phyloP scores from a whole-genome alignment of 306 rosid genomes.

The Myrica gale region DNA sequence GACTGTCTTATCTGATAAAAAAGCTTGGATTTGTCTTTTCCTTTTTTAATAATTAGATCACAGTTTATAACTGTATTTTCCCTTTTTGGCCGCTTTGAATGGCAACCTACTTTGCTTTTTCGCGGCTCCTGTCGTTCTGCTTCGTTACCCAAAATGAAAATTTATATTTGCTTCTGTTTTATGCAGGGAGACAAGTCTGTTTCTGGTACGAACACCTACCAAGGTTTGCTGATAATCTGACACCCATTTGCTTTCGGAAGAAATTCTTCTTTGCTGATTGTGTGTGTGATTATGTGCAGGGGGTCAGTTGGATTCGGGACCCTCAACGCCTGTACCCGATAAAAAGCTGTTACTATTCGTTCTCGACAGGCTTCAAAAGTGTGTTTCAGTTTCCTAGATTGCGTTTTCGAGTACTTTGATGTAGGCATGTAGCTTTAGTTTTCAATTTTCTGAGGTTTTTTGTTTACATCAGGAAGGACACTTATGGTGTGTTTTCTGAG shows the following conservation, averaged over 20 bases:
- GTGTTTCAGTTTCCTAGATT: conserved; percentile 34
- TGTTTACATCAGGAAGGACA: conserved; percentile 57
- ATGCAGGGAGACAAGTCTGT: conserved; percentile 52
- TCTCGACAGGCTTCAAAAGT: conserved; percentile 74
- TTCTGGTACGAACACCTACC: conserved; percentile 39
- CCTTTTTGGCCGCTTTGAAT: conserved; percentile 43
- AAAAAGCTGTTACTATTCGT: conserved; percentile 56
- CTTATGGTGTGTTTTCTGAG: conserved; percentile 63
- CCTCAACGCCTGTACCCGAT: conserved; percentile 59
- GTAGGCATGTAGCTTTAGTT: conserved; percentile 31
- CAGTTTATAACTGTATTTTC: conserved; percentile 39
- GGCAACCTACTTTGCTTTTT: conserved; percentile 42
- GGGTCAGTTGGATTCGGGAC: conserved; percentile 51
- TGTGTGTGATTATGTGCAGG: conserved; percentile 38
- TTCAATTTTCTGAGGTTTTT: conserved; percentile 30
- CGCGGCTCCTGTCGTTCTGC: conserved; percentile 36
- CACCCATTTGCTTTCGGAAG: conserved; percentile 11
- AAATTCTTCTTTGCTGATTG: conserved; percentile 1
- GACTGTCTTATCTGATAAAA: conserved; percentile 45
- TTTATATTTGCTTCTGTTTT: conserved; percentile 10
- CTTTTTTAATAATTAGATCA: conserved; percentile 26
- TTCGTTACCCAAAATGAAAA: conserved; percentile 32
- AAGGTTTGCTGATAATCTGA: conserved; percentile 41
- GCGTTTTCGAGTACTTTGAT: conserved; percentile 29
- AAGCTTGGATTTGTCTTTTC: conserved; percentile 59